Base-by-base conservation (phyloP, 2,329 filamentous ascomycete genomes). In the Neocucurbitaria cava region DNA sequence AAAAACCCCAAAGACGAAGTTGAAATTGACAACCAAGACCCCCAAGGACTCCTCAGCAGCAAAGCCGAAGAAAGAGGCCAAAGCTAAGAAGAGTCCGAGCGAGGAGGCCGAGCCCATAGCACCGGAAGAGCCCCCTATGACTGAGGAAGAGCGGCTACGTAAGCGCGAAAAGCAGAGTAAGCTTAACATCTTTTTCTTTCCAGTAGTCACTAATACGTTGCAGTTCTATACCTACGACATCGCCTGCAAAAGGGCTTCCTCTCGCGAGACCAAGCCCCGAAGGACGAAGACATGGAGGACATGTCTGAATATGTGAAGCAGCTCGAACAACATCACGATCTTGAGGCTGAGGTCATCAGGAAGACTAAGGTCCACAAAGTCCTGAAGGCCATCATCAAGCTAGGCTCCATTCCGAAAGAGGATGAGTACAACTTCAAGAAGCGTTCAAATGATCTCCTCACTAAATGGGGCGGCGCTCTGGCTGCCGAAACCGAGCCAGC, bases 351-450 rank as follows among this genome's bases (percentile, higher is more conserved):
- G 62, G 95, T 97, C 66, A 96, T 98, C 69, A 87, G 91, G 60
- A 82, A 81, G 13, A 99, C 95, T 58, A 99, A 98, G 83, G 97
- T 99, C 77, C 94, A 98, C 86, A 99, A 99, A 81, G 94, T 99
- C 10, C 84, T 99, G 52, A 96, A 96, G 80, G 92, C 89, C 4
- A 95, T 99, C 63, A 81, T 97, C 68, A 97, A 96, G 81, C 82
- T 99, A 8, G 85, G 88, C 39, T 83, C 83, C 3, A 96, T 99
- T 64, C 73, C 73, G 1, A 89, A 88, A 57, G 95, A 99, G 62
- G 90, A 93, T 31, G 90, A 96, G 63, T 96, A 89, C 76, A 81
- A 90, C 50, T 97, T 99, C 85, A 96, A 95, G 80, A 82, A 87
- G 61, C 89, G 95, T 46, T 93, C 92, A 31, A 84, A 90, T 61